Conservation (phyloP, 2,329 filamentous ascomycete species). For the Hysterium pulicare region DNA sequence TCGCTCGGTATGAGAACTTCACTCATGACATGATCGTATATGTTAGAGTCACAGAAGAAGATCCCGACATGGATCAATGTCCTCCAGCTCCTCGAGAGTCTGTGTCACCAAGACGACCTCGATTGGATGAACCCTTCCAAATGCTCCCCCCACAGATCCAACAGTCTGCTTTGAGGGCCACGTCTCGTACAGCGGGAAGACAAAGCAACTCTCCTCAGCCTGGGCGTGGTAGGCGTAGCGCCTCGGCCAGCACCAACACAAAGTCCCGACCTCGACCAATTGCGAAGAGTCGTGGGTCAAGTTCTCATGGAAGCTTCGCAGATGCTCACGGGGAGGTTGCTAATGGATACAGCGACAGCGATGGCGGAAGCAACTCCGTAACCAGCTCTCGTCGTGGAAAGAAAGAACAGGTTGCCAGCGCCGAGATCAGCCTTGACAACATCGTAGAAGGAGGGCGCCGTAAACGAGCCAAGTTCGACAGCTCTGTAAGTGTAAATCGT, state of each 20-base stretch:
- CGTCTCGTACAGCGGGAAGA: conserved; percentile 67
- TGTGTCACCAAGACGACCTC: conserved; percentile 52
- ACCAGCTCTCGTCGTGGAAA: conserved; percentile 70
- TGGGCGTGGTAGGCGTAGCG: conserved; percentile 70
- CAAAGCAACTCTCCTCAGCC: conserved; percentile 74
- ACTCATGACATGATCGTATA: conserved; percentile 88
- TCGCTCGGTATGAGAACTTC: conserved; percentile 95
- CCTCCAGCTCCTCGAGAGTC: conserved; percentile 48
- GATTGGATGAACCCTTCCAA: conserved; percentile 62
- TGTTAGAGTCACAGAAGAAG: conserved; percentile 71
- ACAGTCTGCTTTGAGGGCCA: conserved; percentile 63
- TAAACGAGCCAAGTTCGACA: conserved; percentile 92
- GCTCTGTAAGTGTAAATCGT: conserved; percentile 76
- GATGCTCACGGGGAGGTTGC: conserved; percentile 61
- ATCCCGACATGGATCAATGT: conserved; percentile 48
- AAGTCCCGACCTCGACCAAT: conserved; percentile 59
- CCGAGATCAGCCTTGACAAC: conserved; percentile 96
- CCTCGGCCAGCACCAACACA: conserved; percentile 64
- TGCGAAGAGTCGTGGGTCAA: conserved; percentile 65
- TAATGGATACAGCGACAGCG: conserved; percentile 82
- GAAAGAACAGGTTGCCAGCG: conserved; percentile 82
- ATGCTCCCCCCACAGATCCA: conserved; percentile 59
- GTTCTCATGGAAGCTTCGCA: conserved; percentile 54
- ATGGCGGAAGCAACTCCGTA: conserved; percentile 72
- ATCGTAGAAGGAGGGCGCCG: conserved; percentile 95